These are phyloP conservation scores for Agaricales sp. DNA, from an alignment of 1,284 basidiomycete species.

Conservation along the genomic window DNA sequence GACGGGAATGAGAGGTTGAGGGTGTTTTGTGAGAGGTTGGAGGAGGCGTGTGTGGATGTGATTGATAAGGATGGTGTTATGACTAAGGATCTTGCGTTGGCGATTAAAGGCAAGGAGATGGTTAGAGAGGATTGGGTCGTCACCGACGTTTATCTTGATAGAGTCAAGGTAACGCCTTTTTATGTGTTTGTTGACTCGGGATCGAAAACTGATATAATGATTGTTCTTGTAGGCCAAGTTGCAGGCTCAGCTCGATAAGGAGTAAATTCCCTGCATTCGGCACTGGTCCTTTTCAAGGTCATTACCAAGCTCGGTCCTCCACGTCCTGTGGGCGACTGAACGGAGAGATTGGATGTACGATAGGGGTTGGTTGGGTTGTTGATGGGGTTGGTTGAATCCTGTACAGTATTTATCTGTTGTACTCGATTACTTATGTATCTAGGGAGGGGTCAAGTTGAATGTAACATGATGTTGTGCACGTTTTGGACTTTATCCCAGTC, in stretches of 20 bases:
- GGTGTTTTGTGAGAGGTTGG: constrained; percentile 75
- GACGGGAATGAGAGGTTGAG: constrained; percentile 75
- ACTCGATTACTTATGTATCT: no score
- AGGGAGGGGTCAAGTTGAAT: no score
- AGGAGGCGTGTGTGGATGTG: constrained; percentile 83
- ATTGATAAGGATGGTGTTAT: constrained; percentile 88
- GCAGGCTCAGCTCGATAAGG: background rate
- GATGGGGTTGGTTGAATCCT: no score
- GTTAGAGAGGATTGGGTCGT: constrained; percentile 90
- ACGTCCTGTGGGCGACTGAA: no score
- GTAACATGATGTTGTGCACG: no score
- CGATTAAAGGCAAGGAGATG: constrained; percentile 91
- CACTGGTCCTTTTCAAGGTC: no score
- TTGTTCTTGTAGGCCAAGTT: background rate
- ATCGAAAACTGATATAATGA: background rate
- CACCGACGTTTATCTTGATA: constrained; percentile 86
- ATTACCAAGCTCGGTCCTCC: no score
- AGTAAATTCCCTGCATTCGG: no score
- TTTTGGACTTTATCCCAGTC: no score
- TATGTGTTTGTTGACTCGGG: background rate
- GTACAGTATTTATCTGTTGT: no score
- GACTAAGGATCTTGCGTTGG: constrained; percentile 95
- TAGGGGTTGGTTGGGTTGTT: no score
- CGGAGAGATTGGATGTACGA: no score
- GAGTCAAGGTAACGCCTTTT: constrained; percentile 56